A percentile compares a stretch with the other conserved stretches of the same genome.
phyloP scores from a whole-genome alignment of 441 rosid genomes.

The Populus trichocarpa region DNA sequence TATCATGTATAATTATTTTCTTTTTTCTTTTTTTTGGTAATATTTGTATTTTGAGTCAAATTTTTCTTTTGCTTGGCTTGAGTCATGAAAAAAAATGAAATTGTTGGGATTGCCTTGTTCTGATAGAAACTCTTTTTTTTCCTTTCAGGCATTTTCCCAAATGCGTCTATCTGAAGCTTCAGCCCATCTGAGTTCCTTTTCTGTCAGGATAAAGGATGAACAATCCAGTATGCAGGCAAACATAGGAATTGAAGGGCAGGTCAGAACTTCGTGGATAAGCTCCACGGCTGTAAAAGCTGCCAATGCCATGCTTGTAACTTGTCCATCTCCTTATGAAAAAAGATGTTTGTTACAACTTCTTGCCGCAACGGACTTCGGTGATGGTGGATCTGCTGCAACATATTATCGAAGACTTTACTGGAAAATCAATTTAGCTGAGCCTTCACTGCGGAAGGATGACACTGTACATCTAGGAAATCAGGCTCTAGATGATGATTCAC shows the following conservation, averaged over 20 bases:
- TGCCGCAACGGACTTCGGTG: slow-evolving; percentile 90
- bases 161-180: slow-evolving; percentile 98
- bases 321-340: slow-evolving; percentile 98
- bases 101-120: not conserved
- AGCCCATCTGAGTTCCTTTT: slow-evolving; percentile 96
- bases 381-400: slow-evolving; percentile 82
- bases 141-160: slow-evolving; percentile 89
- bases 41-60: not conserved
- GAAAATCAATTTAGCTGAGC: slow-evolving; percentile 98
- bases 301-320: slow-evolving; percentile 80
- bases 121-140: slow-evolving; percentile 8
- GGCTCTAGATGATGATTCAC: slow-evolving; percentile 91
- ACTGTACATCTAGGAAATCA: slow-evolving; percentile 74
- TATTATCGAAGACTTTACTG: slow-evolving; percentile 77
- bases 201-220: slow-evolving; percentile 87
- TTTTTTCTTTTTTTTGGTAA: not conserved
- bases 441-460: slow-evolving; percentile 69
- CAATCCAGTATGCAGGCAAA: slow-evolving; percentile 48
- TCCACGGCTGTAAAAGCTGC: slow-evolving; percentile 92
- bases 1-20: not conserved
- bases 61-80: not conserved
- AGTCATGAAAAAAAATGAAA: not conserved
- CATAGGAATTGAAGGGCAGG: slow-evolving; percentile 61
- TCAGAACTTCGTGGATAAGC: slow-evolving; percentile 79
- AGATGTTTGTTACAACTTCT: slow-evolving; percentile 94